Evolutionary conservation across 176 grass and related monocot species (phyloP).

Genomic region (Saccharum officinarum): DNA sequence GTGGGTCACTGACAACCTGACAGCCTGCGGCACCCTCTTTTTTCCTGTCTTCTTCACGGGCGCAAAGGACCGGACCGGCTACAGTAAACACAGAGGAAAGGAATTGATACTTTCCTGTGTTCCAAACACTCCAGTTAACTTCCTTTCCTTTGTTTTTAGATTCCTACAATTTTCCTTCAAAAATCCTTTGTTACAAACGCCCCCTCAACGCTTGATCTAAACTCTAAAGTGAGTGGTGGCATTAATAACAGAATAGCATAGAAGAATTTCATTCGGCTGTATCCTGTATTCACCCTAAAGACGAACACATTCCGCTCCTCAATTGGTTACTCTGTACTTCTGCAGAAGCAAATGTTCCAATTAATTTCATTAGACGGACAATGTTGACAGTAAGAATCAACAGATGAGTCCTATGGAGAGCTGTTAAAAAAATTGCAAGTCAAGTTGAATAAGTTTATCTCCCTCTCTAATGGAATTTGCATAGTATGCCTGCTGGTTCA

Average conservation of each 20-base stretch:
- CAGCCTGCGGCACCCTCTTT: too few relatives aligned
- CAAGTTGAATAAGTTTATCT: background rate
- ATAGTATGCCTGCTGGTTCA: background rate
- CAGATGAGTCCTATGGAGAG: background rate
- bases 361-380: conserved; percentile 3
- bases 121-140: too few relatives aligned
- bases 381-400: background rate
- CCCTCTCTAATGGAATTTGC: background rate
- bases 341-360: conserved; percentile 30
- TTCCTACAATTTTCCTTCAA: too few relatives aligned
- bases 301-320: background rate
- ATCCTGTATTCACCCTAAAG: background rate
- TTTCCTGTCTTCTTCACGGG: too few relatives aligned
- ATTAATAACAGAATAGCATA: background rate
- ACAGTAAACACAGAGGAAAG: too few relatives aligned
- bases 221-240: background rate
- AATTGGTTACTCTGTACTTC: conserved; percentile 60
- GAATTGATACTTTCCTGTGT: too few relatives aligned
- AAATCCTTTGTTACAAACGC: too few relatives aligned
- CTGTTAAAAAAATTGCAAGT: conserved; percentile 1
- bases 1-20: too few relatives aligned
- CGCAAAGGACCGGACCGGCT: too few relatives aligned
- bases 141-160: too few relatives aligned
- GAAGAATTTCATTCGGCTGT: background rate
- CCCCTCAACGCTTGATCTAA: background rate